Conservation (phyloP, 2,329 filamentous ascomycete species). For the Pseudohalonectria lignicola region DNA sequence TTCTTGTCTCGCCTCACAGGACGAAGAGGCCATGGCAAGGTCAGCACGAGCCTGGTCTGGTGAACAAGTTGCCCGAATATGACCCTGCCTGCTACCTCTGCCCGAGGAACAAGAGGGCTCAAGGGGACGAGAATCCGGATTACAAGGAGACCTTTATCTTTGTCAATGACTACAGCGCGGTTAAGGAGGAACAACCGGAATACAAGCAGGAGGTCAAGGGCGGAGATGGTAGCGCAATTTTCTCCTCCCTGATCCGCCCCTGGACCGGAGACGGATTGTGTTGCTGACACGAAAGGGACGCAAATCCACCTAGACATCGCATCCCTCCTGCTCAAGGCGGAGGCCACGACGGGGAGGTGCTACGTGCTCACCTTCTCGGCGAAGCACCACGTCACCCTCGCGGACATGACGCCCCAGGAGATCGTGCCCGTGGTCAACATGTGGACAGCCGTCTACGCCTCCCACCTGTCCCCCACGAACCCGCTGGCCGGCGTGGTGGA, state of each 20-base stretch:
- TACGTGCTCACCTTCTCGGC: slow-evolving; percentile 94
- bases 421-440: slow-evolving; percentile 78
- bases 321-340: slow-evolving; percentile 66
- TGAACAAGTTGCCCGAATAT: slow-evolving; percentile 63
- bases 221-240: too few relatives aligned
- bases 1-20: slow-evolving; percentile 89
- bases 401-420: slow-evolving; percentile 68
- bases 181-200: slow-evolving; percentile 82
- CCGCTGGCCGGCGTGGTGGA: slow-evolving; percentile 41
- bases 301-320: slow-evolving; percentile 50
- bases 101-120: slow-evolving; percentile 78
- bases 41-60: slow-evolving; percentile 62
- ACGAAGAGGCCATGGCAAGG: slow-evolving; percentile 98
- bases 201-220: slow-evolving; percentile 51
- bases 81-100: slow-evolving; percentile 91
- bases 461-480: slow-evolving; percentile 64
- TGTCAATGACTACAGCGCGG: slow-evolving; percentile 94
- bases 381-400: slow-evolving; percentile 81
- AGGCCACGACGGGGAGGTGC: slow-evolving; percentile 87
- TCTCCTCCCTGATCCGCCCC: too few relatives aligned
- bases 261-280: too few relatives aligned
- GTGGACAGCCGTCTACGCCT: slow-evolving; percentile 84
- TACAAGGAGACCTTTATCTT: slow-evolving; percentile 88
- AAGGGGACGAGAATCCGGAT: slow-evolving; percentile 75
- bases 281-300: too few relatives aligned